Base-by-base conservation (phyloP, 805 yeast species). In the Brettanomyces bruxellensis region DNA sequence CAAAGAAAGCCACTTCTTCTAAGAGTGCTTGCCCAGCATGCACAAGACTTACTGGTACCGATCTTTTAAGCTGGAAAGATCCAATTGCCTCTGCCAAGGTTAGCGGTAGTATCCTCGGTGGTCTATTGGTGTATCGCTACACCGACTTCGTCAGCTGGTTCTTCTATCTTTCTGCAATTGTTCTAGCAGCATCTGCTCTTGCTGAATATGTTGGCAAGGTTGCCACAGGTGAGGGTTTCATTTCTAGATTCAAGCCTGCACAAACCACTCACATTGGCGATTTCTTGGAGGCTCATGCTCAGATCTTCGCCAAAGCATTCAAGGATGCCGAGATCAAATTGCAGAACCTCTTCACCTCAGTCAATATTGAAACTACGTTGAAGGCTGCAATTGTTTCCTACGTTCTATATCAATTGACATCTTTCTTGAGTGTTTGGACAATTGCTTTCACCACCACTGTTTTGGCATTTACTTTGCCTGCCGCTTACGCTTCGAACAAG, bases 41-140 rank as follows among this genome's bases (percentile, higher is more conserved):
- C 32, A n/a, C 38, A 9, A 30, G 38, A 32, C 13, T 13, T 24
- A 22, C 44, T 22, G 28, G 13, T 18, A 41, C n/a, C 9, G 34
- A 18, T 38, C 69, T 86, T 54, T 70, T 86, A 50, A 78, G 87
- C 51, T 86, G 95, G 95, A 69, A 75, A 53, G 71, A 83, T 60
- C 93, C 97, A 39, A 70, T 75, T 52, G 73, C 74, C 60, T 81
- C 96, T 44, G 96, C 84, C 51, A 80, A 81, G 59, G 79, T 83
- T 40, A 78, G 88, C 55, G 93, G 84, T 40, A 71, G 79, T 34
- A 70, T 83, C 50, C 60, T 86, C 41, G 62, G 71, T 28, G 65
- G 72, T 25, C 68, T 86, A 59, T 52, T 83, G 45, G 62, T 81
- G 34, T 59, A 83, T 56, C 85, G 83, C 64, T 75, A 70, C 43